Conservation (phyloP, 192 early-diverging fungal genomes). For the Jimgerdemannia flammicorona region DNA sequence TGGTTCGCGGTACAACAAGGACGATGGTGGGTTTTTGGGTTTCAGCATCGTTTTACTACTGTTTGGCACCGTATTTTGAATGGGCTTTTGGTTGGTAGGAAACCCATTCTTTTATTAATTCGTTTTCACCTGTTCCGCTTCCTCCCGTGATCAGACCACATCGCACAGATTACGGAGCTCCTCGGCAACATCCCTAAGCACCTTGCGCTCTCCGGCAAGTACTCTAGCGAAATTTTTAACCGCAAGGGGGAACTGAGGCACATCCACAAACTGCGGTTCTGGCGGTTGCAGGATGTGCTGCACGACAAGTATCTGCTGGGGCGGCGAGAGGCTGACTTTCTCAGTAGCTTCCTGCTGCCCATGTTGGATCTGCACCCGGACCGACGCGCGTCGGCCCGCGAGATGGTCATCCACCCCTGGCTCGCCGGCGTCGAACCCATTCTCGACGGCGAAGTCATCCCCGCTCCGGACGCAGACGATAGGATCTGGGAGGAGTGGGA, state of each 20-base stretch:
- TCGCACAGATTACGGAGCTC: constrained; percentile 95
- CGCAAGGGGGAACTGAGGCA: constrained; percentile 83
- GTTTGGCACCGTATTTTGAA: too few relatives aligned
- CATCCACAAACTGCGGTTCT: constrained; percentile 82
- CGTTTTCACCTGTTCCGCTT: neutral
- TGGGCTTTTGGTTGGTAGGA: too few relatives aligned
- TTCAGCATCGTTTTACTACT: neutral
- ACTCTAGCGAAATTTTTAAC: constrained; percentile 84
- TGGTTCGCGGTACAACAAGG: constrained; percentile 78
- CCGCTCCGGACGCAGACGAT: neutral
- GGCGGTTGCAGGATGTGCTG: constrained; percentile 79
- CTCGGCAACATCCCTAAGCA: constrained; percentile 80
- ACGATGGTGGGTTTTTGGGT: constrained; percentile 65
- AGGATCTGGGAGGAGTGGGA: neutral
- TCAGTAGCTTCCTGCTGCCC: constrained; percentile 79
- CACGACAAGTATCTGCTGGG: constrained; percentile 85
- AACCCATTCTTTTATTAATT: too few relatives aligned
- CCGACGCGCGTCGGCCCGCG: constrained; percentile 20
- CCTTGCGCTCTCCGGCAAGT: constrained; percentile 80
- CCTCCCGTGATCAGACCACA: constrained; percentile 65
- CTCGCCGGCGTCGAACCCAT: constrained; percentile 12
- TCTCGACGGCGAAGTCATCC: neutral
- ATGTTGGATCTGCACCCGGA: constrained; percentile 58
- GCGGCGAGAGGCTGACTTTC: constrained; percentile 62
- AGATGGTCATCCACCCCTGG: constrained; percentile 33